Evolutionary conservation across 495 filamentous ascomycete genomes (phyloP), one percentile per base, ranked within the genome.

Genomic region (Neurospora hispaniola): DNA sequence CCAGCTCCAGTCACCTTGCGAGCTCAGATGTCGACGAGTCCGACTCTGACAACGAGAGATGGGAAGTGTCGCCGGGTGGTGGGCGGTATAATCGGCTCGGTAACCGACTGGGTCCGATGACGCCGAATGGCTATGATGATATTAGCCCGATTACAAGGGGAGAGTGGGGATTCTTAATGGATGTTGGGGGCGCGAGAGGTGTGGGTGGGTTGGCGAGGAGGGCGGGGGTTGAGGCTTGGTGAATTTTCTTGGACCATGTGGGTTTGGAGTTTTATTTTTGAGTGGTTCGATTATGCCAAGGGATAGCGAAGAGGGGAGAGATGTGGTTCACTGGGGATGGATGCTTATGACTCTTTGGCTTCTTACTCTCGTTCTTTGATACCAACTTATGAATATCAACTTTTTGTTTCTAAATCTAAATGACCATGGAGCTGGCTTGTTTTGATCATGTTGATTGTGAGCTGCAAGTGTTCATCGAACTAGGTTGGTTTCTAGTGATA

Each of bases 141-240:
- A 85, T 88, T 62, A 86, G 84, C 40, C 87, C 86, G 14, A 82
- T 85, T 18, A 88, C 87, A 16, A 78, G 83, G 43, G 85, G 85
- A 11, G 86, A 88, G 79, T 88, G 86, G 86, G 84, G 85, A 16
- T 85, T 86, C 71, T 72, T 88, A 71, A 85, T 85, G 73, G 81
- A 79, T 16, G 83, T 66, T 35, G 54, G 54, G 6, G 54, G 54
- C 0, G 54, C 80, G n/a, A 82, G 80, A 12, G 71, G 43, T 23
- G 73, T 69, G 46, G 62, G 69, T 14, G 72, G 71, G 38, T 73
- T 74, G 54, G 70, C 62, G 69, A 79, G 75, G 72, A 82, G 73
- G 59, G 84, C 74, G 10, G 76, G 76, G 66, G 81, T 87, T 12
- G 82, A 83, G 77, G 54, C 54, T 66, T 66, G 35, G 54, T 66